Percentiles rank a stretch among this genome's conserved stretches.
Evolutionary conservation across 2,329 filamentous ascomycete genomes (phyloP).

Genomic region (Zymoseptoria pseudotritici): DNA sequence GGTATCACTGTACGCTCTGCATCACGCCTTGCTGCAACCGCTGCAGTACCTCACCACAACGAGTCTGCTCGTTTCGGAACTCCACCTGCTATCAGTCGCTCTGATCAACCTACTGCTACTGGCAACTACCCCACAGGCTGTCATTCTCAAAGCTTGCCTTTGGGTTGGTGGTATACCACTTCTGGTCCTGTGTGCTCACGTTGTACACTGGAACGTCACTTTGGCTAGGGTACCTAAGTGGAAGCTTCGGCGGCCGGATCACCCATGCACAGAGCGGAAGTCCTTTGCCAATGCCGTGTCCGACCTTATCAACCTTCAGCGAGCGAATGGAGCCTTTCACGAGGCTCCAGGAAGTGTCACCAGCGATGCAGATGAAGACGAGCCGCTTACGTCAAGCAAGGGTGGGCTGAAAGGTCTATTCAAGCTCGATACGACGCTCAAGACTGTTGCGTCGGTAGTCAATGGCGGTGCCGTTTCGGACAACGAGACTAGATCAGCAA

Average conservation of each 20-base stretch:
- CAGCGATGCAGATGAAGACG: conserved; percentile 44
- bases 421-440: conserved; percentile 1
- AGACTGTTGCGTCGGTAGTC: neutral
- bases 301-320: conserved; percentile 30
- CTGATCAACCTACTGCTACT: conserved; percentile 76
- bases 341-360: conserved; percentile 21
- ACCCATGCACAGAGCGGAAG: conserved; percentile 36
- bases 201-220: conserved; percentile 76
- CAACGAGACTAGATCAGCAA: conserved; percentile 17
- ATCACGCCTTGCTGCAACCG: conserved; percentile 66
- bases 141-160: conserved; percentile 38
- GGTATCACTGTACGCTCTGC: conserved; percentile 69
- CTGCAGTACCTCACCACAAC: conserved; percentile 79
- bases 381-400: conserved; percentile 11
- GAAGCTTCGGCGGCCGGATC: conserved; percentile 63
- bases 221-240: conserved; percentile 84
- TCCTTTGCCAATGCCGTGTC: conserved; percentile 38
- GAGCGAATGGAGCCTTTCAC: conserved; percentile 21
- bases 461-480: conserved; percentile 5
- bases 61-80: conserved; percentile 76
- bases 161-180: conserved; percentile 63
- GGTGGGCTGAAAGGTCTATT: conserved; percentile 15
- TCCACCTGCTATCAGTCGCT: conserved; percentile 75
- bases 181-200: conserved; percentile 63
- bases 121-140: conserved; percentile 53